Evolutionary conservation across 768 basidiomycete genomes (phyloP).

Genomic region (Hypsizygus marmoreus): DNA sequence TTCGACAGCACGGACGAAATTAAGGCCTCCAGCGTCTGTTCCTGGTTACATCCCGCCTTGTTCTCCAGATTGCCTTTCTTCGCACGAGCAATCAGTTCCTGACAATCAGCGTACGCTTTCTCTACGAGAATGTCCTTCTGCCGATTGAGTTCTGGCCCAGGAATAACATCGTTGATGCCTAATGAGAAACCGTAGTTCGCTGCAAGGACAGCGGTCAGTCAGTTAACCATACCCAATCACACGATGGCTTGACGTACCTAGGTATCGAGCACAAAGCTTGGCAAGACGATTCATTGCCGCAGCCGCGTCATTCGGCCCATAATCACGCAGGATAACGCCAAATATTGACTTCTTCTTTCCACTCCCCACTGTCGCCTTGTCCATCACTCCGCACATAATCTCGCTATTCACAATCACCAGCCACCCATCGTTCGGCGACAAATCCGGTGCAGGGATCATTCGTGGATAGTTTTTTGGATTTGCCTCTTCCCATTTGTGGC

Average conservation of each 20-base stretch:
- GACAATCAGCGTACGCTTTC: constrained; percentile 85
- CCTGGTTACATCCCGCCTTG: constrained; percentile 96
- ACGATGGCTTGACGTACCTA: too few relatives aligned
- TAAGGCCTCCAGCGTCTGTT: constrained; percentile 94
- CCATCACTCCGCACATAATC: constrained; percentile 99
- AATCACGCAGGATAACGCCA: constrained; percentile 96
- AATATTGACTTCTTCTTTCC: constrained; percentile 99
- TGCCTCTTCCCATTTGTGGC: constrained; percentile 85
- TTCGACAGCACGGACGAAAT: constrained; percentile 93
- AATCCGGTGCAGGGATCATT: constrained; percentile 70
- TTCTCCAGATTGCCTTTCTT: constrained; percentile 93
- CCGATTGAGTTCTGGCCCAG: constrained; percentile 76
- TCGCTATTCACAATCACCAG: constrained; percentile 96
- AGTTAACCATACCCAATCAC: too few relatives aligned
- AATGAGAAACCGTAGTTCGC: constrained; percentile 97
- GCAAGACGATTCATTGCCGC: constrained; percentile 95
- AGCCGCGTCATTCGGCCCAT: constrained; percentile 93
- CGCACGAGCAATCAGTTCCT: constrained; percentile 83
- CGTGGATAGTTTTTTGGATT: constrained; percentile 62
- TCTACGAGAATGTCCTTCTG: constrained; percentile 88
- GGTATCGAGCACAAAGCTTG: constrained; percentile 92
- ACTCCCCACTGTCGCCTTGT: constrained; percentile 95
- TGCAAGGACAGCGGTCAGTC: too few relatives aligned
- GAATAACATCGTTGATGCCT: constrained; percentile 98
- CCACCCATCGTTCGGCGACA: constrained; percentile 97